Percentiles rank a stretch among this genome's conserved stretches.
These are phyloP conservation scores for Ricinus communis DNA, from an alignment of 345 rosid genomes.

Conservation along the genomic window DNA sequence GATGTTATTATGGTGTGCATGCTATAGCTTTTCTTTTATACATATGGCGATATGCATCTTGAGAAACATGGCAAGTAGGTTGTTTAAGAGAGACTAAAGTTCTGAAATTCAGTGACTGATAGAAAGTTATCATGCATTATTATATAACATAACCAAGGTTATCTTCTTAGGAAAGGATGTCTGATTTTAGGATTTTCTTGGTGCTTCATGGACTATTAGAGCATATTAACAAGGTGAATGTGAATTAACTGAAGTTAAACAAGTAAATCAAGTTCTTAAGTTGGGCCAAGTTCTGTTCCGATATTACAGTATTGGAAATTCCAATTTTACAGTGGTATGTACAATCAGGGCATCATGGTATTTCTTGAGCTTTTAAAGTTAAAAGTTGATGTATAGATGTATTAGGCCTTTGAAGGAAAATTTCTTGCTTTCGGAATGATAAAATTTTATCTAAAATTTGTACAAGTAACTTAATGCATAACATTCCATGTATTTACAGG, in stretches of 20 bases:
- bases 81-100: not conserved
- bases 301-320: no score
- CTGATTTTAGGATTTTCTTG: not conserved
- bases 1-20: not conserved
- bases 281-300: not conserved
- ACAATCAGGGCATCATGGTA: not conserved
- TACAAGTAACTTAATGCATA: no score
- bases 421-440: not conserved
- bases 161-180: not conserved
- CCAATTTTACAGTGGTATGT: no score
- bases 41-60: not conserved
- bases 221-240: not conserved
- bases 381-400: not conserved
- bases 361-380: not conserved
- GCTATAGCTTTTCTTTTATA: not conserved
- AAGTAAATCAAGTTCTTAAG: not conserved
- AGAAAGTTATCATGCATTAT: not conserved
- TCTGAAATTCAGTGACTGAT: not conserved
- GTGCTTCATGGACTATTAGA: not conserved
- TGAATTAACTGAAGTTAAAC: not conserved
- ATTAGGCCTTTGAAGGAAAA: not conserved
- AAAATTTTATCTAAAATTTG: not conserved
- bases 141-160: not conserved
- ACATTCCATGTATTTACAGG: slow-evolving; percentile 44
- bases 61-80: not conserved